These are phyloP conservation scores for Thermomucor indicae-seudaticae DNA, from an alignment of 371 early-diverging fungal genomes.

Conservation along the genomic window DNA sequence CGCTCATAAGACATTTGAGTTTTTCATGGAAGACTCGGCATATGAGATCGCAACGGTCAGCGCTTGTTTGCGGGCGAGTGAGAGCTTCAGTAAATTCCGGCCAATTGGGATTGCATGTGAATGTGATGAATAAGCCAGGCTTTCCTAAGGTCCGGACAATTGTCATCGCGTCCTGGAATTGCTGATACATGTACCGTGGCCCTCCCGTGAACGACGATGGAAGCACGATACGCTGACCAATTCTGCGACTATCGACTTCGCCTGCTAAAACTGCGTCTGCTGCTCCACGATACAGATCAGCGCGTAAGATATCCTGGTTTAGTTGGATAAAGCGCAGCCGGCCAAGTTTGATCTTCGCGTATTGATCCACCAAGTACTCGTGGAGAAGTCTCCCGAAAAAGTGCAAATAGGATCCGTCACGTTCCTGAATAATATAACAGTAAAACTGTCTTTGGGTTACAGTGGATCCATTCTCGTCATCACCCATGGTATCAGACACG, in stretches of 20 bases:
- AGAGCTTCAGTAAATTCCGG: constrained; percentile 13
- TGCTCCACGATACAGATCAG: constrained; percentile 2
- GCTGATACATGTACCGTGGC: constrained; percentile 3
- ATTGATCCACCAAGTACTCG: not conserved
- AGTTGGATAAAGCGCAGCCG: not conserved
- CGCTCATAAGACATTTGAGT: constrained; percentile 10
- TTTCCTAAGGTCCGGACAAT: constrained; percentile 8
- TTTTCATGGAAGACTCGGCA: constrained; percentile 20
- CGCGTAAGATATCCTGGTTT: constrained; percentile 2
- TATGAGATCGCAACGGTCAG: constrained; percentile 21
- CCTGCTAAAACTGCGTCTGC: not conserved
- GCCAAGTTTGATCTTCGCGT: not conserved
- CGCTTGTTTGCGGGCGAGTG: not conserved
- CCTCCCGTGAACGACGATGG: constrained; percentile 10
- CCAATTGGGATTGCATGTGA: constrained; percentile 6
- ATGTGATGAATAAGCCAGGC: constrained; percentile 9
- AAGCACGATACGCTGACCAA: constrained; percentile 1
- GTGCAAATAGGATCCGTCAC: not conserved
- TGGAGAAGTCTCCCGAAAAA: not conserved
- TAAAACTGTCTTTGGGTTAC: not conserved
- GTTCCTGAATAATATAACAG: not conserved
- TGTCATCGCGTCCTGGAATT: constrained; percentile 12
- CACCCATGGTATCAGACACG: not conserved
- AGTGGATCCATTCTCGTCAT: not conserved
- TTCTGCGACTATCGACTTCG: not conserved